These are phyloP conservation scores for Prasinococcaceae sp. DNA, from an alignment of 139 green algal genomes.

Conservation along the genomic window DNA sequence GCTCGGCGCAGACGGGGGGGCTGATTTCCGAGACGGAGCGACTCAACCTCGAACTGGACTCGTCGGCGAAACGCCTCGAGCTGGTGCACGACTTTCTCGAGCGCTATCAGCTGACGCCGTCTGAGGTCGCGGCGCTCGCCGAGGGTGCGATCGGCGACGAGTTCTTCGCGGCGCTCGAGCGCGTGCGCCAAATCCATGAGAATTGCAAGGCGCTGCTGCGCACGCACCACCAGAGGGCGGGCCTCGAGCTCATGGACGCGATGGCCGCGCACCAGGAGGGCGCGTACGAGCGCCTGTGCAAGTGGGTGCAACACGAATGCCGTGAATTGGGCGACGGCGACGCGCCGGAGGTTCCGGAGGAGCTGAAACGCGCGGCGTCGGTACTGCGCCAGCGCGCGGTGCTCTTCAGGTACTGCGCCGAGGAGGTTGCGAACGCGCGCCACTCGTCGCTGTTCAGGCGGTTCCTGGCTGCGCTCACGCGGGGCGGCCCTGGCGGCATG, in stretches of 20 bases:
- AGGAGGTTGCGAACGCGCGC: constrained; percentile 74
- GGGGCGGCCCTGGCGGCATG: constrained; percentile 57
- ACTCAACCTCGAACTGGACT: constrained; percentile 22
- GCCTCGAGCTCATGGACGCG: constrained; percentile 92
- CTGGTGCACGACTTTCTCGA: constrained; percentile 69
- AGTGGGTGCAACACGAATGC: constrained; percentile 90
- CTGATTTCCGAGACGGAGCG: constrained; percentile 23
- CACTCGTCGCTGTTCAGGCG: constrained; percentile 85
- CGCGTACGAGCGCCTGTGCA: constrained; percentile 85
- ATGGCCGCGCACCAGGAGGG: constrained; percentile 84
- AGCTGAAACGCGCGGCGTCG: constrained; percentile 58
- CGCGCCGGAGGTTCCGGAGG: constrained; percentile 58
- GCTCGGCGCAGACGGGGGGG: constrained; percentile 9
- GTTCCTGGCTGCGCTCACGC: constrained; percentile 74
- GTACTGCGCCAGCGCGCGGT: constrained; percentile 68
- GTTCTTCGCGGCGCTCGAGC: constrained; percentile 78
- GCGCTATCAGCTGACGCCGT: constrained; percentile 78
- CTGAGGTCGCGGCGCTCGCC: constrained; percentile 36
- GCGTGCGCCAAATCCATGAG: constrained; percentile 75
- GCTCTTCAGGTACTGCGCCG: constrained; percentile 88
- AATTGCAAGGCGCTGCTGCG: constrained; percentile 79
- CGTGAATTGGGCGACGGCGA: constrained; percentile 67
- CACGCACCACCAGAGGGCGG: constrained; percentile 70
- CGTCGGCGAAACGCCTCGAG: constrained; percentile 1
- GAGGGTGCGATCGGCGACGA: constrained; percentile 33